Base-by-base conservation (phyloP, 305 asterid genomes). In the Solanum aculeatissimum region DNA sequence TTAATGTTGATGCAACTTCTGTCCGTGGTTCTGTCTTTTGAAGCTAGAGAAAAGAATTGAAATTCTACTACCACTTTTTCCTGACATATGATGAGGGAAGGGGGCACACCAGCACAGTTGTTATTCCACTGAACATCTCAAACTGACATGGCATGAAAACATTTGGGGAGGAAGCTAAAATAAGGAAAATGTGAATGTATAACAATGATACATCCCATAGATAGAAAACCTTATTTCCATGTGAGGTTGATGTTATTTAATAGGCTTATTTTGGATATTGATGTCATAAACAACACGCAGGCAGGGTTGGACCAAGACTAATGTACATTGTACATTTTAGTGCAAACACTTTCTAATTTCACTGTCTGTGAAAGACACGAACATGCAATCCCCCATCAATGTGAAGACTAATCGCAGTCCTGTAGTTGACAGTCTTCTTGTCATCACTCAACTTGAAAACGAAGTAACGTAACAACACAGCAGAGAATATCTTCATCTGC, bases 401-500 rank as follows among this genome's bases (percentile, higher is more conserved):
- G 42, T 55, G 35, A 27, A 85, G 80, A 58, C 19, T 85, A 62
- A 85, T 65, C 88, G 75, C 45, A 32, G 88, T 60, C 38, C 60
- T 82, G 47, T 82, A 85, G 60, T 57, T 60, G 68, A 45, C 80
- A n/a, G 38, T 82, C 47, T 85, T 85, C 55, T 27, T 79, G 23
- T 82, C 87, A 71, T 82, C 49, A 49, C 85, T 72, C 27, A 82
- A 77, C 81, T 47, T 58, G 38, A 85, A 81, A 57, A n/a, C 65
- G 11, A 81, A 85, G 85, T 53, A 77, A 35, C 6, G 43, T 58
- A 45, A 2, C 53, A 45, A 60, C 38, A 85, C 23, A 70, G 83
- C 83, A 10, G 85, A 70, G 78, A 85, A 81, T 60, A 82, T 85
- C 85, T 82, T 85, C 88, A 85, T 81, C 51, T 85, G 88, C 83